These are phyloP conservation scores for Zygosaccharomyces pseudorouxii DNA, from an alignment of 805 yeast genomes.

Conservation along the genomic window DNA sequence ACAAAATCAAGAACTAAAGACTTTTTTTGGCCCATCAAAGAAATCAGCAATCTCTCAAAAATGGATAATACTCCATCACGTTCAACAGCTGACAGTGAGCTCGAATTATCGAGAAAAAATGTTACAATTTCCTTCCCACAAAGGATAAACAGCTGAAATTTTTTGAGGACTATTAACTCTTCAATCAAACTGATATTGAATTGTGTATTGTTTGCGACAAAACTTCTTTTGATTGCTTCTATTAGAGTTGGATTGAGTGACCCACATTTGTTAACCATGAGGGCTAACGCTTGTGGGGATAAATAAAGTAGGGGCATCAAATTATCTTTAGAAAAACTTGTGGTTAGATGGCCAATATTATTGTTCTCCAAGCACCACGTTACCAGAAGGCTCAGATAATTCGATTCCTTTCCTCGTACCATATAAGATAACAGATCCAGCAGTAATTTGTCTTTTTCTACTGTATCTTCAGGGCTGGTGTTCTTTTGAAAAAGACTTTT, in stretches of 20 bases:
- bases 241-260: constrained; percentile 9
- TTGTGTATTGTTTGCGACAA: not conserved
- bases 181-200: constrained; percentile 7
- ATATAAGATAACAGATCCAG: constrained; percentile 1
- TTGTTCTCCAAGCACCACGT: constrained; percentile 8
- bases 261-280: constrained; percentile 13
- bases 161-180: constrained; percentile 4
- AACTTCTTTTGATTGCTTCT: constrained; percentile 8
- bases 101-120: constrained; percentile 10
- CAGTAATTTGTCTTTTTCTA: not conserved
- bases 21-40: constrained; percentile 3
- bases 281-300: constrained; percentile 11
- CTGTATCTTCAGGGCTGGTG: not conserved
- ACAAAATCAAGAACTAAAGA: constrained; percentile 4
- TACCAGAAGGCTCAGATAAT: constrained; percentile 5
- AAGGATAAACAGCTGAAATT: constrained; percentile 10
- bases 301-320: not conserved
- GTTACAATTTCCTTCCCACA: constrained; percentile 11
- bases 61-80: not conserved
- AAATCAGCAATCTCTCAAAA: not conserved
- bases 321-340: constrained; percentile 1
- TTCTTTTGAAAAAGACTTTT: constrained; percentile 1
- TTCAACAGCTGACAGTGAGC: not conserved
- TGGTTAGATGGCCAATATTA: not conserved
- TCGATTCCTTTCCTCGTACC: constrained; percentile 7